A percentile compares a stretch with the other conserved stretches of the same genome.
Evolutionary conservation across 2,329 filamentous ascomycete genomes (phyloP).

Genomic region (Hymenoscyphus occultus): DNA sequence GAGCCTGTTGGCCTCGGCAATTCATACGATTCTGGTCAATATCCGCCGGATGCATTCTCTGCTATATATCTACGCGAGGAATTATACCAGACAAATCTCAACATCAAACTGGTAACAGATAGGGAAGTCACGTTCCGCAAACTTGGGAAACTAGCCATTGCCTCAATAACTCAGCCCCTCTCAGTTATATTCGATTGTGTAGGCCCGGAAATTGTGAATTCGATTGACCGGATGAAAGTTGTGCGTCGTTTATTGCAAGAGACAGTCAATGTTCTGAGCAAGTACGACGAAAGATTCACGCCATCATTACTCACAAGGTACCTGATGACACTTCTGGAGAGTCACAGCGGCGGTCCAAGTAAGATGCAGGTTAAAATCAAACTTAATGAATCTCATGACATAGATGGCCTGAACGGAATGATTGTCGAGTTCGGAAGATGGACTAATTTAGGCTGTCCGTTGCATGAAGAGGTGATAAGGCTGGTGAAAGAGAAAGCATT

Average conservation of each 20-base stretch:
- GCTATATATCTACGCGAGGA: background rate
- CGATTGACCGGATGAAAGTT: background rate
- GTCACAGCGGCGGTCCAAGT: background rate
- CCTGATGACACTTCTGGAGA: background rate
- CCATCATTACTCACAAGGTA: background rate
- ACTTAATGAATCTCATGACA: background rate
- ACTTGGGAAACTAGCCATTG: background rate
- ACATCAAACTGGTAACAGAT: background rate
- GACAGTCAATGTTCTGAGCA: background rate
- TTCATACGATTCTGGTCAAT: background rate
- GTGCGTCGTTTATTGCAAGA: background rate
- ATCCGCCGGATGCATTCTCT: background rate
- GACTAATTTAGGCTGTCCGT: background rate
- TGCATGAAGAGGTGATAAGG: background rate
- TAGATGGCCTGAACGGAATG: background rate
- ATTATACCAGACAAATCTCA: background rate
- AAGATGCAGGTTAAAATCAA: background rate
- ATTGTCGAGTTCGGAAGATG: background rate
- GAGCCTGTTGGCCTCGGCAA: background rate
- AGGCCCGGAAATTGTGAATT: background rate
- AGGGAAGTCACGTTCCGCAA: background rate
- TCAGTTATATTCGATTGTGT: background rate
- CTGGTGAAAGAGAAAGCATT: background rate
- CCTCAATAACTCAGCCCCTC: background rate
- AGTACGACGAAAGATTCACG: background rate